Percentiles rank a stretch among this genome's conserved stretches.
Conservation (phyloP, 768 basidiomycete species). For the Dacryopinax primogenitus region DNA sequence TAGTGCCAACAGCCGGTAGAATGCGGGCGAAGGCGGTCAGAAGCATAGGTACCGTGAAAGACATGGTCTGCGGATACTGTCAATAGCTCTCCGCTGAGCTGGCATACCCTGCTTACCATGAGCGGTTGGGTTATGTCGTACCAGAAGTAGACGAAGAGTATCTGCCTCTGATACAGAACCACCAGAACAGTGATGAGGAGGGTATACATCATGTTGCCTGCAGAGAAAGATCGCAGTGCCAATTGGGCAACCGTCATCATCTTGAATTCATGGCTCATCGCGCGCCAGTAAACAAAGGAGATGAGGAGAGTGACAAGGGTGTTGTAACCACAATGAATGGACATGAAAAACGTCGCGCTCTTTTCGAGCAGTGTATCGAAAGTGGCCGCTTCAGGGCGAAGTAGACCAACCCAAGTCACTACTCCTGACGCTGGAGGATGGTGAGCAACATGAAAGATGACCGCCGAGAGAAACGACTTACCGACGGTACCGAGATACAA, state of each 20-base stretch:
- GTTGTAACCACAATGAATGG: constrained; percentile 6
- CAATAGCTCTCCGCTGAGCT: background rate
- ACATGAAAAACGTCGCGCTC: constrained; percentile 6
- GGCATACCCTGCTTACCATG: background rate
- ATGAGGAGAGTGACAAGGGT: background rate
- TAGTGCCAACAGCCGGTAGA: background rate
- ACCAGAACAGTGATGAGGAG: background rate
- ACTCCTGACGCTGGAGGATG: background rate
- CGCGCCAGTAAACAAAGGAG: constrained; percentile 6
- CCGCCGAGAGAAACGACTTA: background rate
- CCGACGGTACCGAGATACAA: background rate
- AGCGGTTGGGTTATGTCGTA: constrained; percentile 7
- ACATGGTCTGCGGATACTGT: background rate
- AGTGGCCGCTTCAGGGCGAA: background rate
- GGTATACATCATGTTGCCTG: background rate
- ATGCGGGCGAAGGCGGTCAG: background rate
- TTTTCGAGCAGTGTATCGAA: background rate
- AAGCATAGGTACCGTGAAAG: background rate
- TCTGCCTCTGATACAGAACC: background rate
- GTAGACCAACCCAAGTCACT: background rate
- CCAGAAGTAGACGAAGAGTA: constrained; percentile 6
- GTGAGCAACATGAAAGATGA: background rate
- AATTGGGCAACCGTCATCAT: background rate
- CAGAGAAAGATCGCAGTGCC: background rate
- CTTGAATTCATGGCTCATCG: constrained; percentile 5